Conservation (phyloP, 148 eudicot genomes). For the Dianthus caryophyllus region DNA sequence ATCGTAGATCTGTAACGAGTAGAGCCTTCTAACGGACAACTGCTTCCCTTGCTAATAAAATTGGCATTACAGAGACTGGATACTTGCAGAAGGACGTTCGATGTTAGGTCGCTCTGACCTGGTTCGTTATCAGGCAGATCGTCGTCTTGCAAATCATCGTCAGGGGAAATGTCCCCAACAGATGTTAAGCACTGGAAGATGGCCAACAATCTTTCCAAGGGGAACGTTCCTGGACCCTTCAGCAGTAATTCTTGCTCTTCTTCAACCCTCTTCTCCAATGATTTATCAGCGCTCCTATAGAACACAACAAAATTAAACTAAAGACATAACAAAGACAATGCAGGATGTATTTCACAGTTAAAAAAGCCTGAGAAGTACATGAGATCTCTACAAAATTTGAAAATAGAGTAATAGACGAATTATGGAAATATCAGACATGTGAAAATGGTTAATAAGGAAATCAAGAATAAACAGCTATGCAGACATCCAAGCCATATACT, state of each 20-base stretch:
- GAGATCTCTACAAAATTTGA: not conserved
- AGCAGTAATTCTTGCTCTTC: conserved; percentile 65
- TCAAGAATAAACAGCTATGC: not conserved
- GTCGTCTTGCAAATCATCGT: conserved; percentile 38
- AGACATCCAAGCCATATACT: not conserved
- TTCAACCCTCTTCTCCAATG: conserved; percentile 59
- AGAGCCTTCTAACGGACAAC: conserved; percentile 91
- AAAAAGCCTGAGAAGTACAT: not conserved
- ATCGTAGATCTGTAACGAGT: conserved; percentile 78
- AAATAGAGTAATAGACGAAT: no score
- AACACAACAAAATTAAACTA: not conserved
- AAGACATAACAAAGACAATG: not conserved
- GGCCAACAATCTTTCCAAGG: conserved; percentile 86
- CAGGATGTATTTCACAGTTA: not conserved
- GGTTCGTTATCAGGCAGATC: conserved; percentile 28
- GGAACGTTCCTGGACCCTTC: conserved; percentile 98
- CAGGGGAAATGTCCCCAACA: conserved; percentile 44
- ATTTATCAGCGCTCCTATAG: conserved; percentile 63
- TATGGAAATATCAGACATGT: not conserved
- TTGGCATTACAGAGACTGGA: conserved; percentile 96
- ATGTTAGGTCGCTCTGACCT: conserved; percentile 45
- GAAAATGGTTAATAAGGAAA: not conserved
- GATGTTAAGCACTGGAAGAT: conserved; percentile 80
- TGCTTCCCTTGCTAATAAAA: conserved; percentile 78
- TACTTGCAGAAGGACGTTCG: conserved; percentile 82